Conservation (phyloP, 2,329 filamentous ascomycete species). For the Pseudopithomyces chartarum region DNA sequence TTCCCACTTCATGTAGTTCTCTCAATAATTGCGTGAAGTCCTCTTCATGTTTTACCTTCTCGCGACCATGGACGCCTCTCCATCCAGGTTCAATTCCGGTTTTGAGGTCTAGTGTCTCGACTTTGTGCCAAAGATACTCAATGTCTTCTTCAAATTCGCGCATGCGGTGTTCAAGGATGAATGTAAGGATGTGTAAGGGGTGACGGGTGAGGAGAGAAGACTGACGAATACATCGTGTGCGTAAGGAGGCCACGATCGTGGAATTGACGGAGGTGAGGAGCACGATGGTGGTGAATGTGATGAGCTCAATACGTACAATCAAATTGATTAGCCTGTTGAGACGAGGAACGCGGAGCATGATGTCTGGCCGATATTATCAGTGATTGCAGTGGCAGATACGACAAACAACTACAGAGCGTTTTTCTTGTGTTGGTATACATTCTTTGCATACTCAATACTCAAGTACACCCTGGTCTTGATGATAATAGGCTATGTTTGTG, state of each 20-base stretch:
- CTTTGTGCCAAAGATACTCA: not conserved
- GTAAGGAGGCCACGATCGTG: not conserved
- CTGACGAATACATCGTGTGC: not conserved
- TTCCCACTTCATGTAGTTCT: not conserved
- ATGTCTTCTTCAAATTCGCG: constrained; percentile 1
- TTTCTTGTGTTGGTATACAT: too few species aligned
- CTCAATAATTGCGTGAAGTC: not conserved
- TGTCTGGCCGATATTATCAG: not conserved
- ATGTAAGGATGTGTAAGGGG: not conserved
- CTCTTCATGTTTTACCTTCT: not conserved
- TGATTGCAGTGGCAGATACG: not conserved
- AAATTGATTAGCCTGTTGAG: not conserved
- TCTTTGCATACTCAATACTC: too few species aligned
- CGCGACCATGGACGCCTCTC: not conserved
- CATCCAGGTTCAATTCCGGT: not conserved
- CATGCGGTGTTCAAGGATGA: not conserved
- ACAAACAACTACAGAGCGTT: not conserved
- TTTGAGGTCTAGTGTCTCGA: not conserved
- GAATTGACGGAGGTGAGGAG: not conserved
- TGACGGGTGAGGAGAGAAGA: not conserved
- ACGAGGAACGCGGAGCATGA: constrained; percentile 2
- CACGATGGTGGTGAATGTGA: not conserved
- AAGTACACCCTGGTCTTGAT: too few species aligned
- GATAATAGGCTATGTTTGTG: not conserved
- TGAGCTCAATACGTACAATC: not conserved